These are phyloP conservation scores for Wallacemonas rigidus DNA, from an alignment of 208 protist species.

Conservation along the genomic window DNA sequence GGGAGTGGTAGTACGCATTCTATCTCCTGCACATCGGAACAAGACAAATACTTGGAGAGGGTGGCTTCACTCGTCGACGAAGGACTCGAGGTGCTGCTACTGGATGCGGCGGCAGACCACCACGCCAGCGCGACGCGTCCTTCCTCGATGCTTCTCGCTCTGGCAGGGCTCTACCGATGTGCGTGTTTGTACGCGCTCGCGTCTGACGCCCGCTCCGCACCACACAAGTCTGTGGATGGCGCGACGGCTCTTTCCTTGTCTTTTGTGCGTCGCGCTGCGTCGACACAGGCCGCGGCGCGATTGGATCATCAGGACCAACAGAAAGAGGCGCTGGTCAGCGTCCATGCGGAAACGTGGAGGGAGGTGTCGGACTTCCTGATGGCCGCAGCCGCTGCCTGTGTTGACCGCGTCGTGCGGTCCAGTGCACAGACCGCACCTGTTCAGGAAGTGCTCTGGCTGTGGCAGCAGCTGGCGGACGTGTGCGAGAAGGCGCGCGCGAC, in stretches of 20 bases:
- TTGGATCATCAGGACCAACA: too few relatives aligned
- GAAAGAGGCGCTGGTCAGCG: not conserved
- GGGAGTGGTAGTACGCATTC: too few relatives aligned
- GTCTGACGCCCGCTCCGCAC: too few relatives aligned
- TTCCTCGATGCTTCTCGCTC: not conserved
- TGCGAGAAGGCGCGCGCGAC: not conserved
- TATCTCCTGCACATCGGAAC: too few relatives aligned
- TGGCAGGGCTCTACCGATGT: not conserved
- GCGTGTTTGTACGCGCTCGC: too few relatives aligned
- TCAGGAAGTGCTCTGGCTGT: slow-evolving; percentile 9
- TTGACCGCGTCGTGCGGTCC: not conserved
- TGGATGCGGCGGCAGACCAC: slow-evolving; percentile 19
- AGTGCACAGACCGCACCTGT: not conserved
- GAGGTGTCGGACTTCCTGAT: not conserved
- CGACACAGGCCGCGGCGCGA: too few relatives aligned
- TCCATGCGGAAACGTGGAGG: not conserved
- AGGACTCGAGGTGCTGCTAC: slow-evolving; percentile 29
- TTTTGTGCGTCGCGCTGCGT: too few relatives aligned
- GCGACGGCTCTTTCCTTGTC: too few relatives aligned
- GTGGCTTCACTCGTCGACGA: slow-evolving; percentile 17
- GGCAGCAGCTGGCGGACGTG: not conserved
- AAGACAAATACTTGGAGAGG: not conserved
- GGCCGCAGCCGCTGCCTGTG: not conserved
- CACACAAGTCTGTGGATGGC: too few relatives aligned
- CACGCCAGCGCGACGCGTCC: not conserved